Conservation (phyloP, 2,329 filamentous ascomycete genomes). For the Exophiala sideris region DNA sequence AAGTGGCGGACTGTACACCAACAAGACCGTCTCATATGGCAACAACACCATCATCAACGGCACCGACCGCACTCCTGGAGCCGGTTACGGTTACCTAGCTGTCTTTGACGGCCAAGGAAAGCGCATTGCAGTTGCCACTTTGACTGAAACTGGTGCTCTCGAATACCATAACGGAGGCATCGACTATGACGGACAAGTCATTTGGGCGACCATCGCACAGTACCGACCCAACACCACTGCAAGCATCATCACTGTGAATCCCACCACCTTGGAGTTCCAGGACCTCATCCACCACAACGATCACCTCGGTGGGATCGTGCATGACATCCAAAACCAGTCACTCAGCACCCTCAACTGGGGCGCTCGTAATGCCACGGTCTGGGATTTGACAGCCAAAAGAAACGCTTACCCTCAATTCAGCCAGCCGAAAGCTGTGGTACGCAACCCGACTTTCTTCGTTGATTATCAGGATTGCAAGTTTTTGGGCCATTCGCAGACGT, state of each 20-base stretch:
- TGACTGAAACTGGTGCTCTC: conserved; percentile 39
- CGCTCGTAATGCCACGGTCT: conserved; percentile 41
- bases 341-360: conserved; percentile 49
- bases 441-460: conserved; percentile 45
- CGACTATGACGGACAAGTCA: conserved; percentile 47
- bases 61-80: conserved; percentile 50
- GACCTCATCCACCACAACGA: conserved; percentile 39
- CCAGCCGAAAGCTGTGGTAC: conserved; percentile 24
- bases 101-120: conserved; percentile 44
- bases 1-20: conserved; percentile 45
- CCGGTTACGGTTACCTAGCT: conserved; percentile 46
- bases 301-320: conserved; percentile 49
- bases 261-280: conserved; percentile 36
- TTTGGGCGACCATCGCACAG: conserved; percentile 49
- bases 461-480: conserved; percentile 55
- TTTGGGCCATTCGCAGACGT: conserved; percentile 41
- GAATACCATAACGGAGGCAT: conserved; percentile 50
- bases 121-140: conserved; percentile 44
- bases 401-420: conserved; percentile 28
- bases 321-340: conserved; percentile 36
- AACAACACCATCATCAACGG: conserved; percentile 61
- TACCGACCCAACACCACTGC: conserved; percentile 49
- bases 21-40: conserved; percentile 38
- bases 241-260: conserved; percentile 41
- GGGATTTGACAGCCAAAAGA: conserved; percentile 30